Conservation (phyloP, 495 filamentous ascomycete species). For the Penicillium pancosmium region DNA sequence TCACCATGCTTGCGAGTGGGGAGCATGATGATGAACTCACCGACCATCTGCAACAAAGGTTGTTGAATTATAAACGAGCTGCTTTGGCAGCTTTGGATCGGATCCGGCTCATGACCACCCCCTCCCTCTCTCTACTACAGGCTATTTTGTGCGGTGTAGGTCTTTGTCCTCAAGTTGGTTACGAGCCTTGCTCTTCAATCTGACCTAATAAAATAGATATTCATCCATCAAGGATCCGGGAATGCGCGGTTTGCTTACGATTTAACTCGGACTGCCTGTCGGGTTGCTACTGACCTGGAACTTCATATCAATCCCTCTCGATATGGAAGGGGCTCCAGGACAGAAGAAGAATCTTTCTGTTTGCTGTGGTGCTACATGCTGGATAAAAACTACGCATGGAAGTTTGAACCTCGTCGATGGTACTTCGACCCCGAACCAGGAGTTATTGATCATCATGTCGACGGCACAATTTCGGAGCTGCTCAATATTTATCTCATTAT, state of each 20-base stretch:
- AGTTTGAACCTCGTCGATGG: slow-evolving; percentile 13
- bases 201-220: slow-evolving; percentile 12
- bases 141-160: background rate
- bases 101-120: background rate
- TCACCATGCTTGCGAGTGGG: slow-evolving; percentile 16
- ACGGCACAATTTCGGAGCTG: slow-evolving; percentile 9
- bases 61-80: background rate
- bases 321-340: background rate
- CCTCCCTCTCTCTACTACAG: background rate
- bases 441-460: background rate
- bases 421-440: slow-evolving; percentile 11
- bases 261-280: slow-evolving; percentile 23
- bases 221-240: slow-evolving; percentile 27
- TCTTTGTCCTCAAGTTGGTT: background rate
- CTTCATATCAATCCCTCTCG: background rate
- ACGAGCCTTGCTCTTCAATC: background rate
- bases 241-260: slow-evolving; percentile 19
- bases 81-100: background rate
- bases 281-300: slow-evolving; percentile 22
- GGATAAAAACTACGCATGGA: slow-evolving; percentile 28
- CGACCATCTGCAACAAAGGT: slow-evolving; percentile 14
- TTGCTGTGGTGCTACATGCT: slow-evolving; percentile 30
- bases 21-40: slow-evolving; percentile 4
- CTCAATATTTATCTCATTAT: slow-evolving; percentile 22
- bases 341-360: slow-evolving; percentile 27